These are phyloP conservation scores for Dinochytrium kinnereticum DNA, from an alignment of 371 early-diverging fungal species.

Conservation along the genomic window DNA sequence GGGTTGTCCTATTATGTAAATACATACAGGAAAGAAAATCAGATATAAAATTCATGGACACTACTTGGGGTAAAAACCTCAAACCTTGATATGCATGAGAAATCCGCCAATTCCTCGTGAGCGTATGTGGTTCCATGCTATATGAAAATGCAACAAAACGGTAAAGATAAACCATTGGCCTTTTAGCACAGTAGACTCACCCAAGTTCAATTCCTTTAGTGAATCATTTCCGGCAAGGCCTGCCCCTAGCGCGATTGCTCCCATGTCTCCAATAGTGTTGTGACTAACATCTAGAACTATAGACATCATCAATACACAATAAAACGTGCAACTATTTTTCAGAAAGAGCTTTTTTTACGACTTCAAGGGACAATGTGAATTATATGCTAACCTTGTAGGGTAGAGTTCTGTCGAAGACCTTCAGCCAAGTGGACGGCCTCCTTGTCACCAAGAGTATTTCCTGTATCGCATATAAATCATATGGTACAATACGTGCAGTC, in stretches of 20 bases:
- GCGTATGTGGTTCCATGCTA: conserved; percentile 48
- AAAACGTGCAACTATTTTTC: not conserved
- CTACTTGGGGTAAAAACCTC: not conserved
- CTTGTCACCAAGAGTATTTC: conserved; percentile 49
- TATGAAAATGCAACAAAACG: not conserved
- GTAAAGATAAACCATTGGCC: not conserved
- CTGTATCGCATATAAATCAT: no score
- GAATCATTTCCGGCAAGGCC: conserved; percentile 46
- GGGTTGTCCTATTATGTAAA: conserved; percentile 37
- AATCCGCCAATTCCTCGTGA: conserved; percentile 42
- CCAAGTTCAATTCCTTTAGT: conserved; percentile 51
- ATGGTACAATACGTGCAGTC: no score
- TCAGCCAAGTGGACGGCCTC: conserved; percentile 50
- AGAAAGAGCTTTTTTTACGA: no score
- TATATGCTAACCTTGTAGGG: conserved; percentile 38
- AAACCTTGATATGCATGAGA: conserved; percentile 41
- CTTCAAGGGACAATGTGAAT: no score
- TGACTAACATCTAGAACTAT: conserved; percentile 51
- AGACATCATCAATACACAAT: not conserved
- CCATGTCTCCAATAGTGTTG: conserved; percentile 55
- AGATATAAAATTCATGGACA: not conserved
- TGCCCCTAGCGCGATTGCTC: conserved; percentile 51
- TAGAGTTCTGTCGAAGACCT: conserved; percentile 49
- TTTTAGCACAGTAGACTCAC: not conserved
- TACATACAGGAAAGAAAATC: not conserved